Base-by-base conservation (phyloP, 176 grass and related monocot species). In the Microstegium vimineum region DNA sequence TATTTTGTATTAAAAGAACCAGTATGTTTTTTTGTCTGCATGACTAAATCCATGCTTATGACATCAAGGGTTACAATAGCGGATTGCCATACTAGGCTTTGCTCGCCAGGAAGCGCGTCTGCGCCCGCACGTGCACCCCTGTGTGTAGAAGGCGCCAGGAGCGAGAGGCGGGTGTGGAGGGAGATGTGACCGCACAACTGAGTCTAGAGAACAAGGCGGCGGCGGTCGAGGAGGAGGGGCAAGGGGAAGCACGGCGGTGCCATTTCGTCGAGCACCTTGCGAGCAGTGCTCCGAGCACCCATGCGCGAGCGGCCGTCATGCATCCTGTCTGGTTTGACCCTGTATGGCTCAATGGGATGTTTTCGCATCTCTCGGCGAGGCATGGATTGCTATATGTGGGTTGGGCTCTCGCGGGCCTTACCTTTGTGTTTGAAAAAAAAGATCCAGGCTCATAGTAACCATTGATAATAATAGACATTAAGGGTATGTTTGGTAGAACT, bases 191-290 rank as follows among this genome's bases (percentile, higher is more conserved):
- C 15, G 15, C 34, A 66, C 20, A 1, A 65, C 56, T 33, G 71
- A 76, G 76, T 43, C 7, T 46, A 31, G 82, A 81, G 10, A 76
- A 43, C 25, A 51, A 62, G 12, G 49, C 28, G 12, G 75, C 38
- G 25, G 69, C 27, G 36, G 78, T 2, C 12, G 66, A 36, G 22
- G 22, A 4, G 43, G 47, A 22, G 49, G 31, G 31, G 61, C 41
- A 37, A 2, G 45, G 22, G 46, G 33, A 69, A 3, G 51, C 17
- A 52, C 66, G 5, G 63, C 13, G 17, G 20, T 1, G 67, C 64
- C 77, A 76, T 85, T 85, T 34, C 52, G 76, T 45, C 82, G 77
- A 89, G 82, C 77, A 85, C 45, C 82, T 85, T 27, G 87, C 64
- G 52, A 81, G 77, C 71, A 89, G 71, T 22, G 52, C 25, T 52